Base-by-base conservation (phyloP, 2,329 filamentous ascomycete species). In the Verticillium isaacii region DNA sequence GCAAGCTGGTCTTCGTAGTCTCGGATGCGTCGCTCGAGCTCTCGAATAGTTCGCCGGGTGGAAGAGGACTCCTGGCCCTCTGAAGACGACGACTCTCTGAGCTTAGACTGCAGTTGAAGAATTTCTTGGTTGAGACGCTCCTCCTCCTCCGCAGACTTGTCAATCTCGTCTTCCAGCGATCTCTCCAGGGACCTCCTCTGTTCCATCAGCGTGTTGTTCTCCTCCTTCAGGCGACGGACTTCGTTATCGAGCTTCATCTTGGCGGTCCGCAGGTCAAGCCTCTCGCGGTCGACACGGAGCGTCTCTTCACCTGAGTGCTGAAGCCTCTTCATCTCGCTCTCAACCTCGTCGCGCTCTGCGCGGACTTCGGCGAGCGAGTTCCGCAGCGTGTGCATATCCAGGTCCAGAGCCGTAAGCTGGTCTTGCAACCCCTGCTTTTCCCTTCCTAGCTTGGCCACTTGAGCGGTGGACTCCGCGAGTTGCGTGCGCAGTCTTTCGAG, bases 161-260 rank as follows among this genome's bases (percentile, higher is more conserved):
- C 85, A 60, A 89, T 83, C 70, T 91, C 89, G 14, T 83, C 78
- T 60, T 89, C 84, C 2, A 92, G 80, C 34, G 88, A 84, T 65
- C 79, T 80, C 69, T 92, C 88, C 3, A 90, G 74, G 1, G 80
- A 76, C 50, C 83, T 77, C 36, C 85, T 85, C 63, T 87, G 82
- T 62, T 86, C 82, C 14, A 78, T 63, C 41, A 90, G 74, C 1
- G 78, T 71, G 61, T 79, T 80, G 67, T 87, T 88, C 70, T 92
- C 89, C 9, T 89, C 86, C 59, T 80, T 85, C 17, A 91, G 76
- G 14, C 87, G 81, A 52, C 86, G 85, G 17, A 90, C 78, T 68
- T 92, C 89, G 63, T 79, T 82, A 65, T 92, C 89, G 19, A 91
- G 80, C 68, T 87, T 89, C 64, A 87, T 77, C 70, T 88, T 89